A percentile compares a stretch with the other conserved stretches of the same genome.
Evolutionary conservation across 805 yeast species (phyloP).

Genomic region (Peterozyma toletana): DNA sequence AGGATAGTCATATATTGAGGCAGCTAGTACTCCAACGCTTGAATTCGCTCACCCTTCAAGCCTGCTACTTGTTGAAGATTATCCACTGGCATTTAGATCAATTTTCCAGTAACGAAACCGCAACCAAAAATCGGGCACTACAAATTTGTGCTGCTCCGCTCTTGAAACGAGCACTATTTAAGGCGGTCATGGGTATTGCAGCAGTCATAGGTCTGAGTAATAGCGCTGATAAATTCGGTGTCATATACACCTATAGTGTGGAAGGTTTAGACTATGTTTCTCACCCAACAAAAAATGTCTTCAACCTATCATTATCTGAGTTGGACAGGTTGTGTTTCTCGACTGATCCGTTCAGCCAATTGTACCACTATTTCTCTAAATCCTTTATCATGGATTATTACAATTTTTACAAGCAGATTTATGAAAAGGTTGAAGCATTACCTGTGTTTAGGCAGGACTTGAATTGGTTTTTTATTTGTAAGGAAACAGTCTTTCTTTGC

Average conservation of each 20-base stretch:
- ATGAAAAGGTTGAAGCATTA: background rate
- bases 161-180: conserved; percentile 1
- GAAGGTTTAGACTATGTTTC: background rate
- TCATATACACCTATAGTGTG: background rate
- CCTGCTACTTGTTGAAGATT: conserved; percentile 1
- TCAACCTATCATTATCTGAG: conserved; percentile 3
- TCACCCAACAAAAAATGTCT: conserved; percentile 1
- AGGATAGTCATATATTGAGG: background rate
- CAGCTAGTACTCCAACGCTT: background rate
- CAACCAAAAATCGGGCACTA: conserved; percentile 1
- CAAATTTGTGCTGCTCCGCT: conserved; percentile 1
- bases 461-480: too few relatives aligned
- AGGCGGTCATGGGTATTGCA: background rate
- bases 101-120: conserved; percentile 2
- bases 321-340: conserved; percentile 4
- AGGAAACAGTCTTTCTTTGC: too few relatives aligned
- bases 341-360: background rate
- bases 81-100: conserved; percentile 2
- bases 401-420: background rate
- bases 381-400: too few relatives aligned
- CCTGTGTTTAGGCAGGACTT: too few relatives aligned
- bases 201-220: background rate
- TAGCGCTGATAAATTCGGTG: conserved; percentile 3
- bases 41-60: background rate
- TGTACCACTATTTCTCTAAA: background rate